These are phyloP conservation scores for Neoboletus brunneissimus DNA, from an alignment of 768 basidiomycete genomes.

Conservation along the genomic window DNA sequence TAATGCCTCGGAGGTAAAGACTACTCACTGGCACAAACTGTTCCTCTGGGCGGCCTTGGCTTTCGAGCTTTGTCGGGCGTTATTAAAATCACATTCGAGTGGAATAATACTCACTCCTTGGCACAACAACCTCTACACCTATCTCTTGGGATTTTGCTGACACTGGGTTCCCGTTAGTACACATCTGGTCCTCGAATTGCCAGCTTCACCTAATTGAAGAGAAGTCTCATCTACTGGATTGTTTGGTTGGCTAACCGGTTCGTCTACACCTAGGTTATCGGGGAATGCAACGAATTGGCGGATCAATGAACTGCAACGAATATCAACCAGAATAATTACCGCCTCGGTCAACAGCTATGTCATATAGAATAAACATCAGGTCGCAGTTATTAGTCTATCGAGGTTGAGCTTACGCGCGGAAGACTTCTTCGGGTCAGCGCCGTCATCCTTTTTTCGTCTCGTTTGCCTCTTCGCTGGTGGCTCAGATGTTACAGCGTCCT, in stretches of 20 bases:
- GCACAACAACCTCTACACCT: background rate
- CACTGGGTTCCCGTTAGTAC: conserved; percentile 3
- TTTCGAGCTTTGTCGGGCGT: conserved; percentile 8
- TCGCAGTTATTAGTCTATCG: background rate
- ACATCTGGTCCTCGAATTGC: background rate
- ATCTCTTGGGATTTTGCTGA: background rate
- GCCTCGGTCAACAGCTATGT: background rate
- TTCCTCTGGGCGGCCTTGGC: background rate
- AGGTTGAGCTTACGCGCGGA: conserved; percentile 13
- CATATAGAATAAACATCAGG: background rate
- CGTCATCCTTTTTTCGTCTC: conserved; percentile 8
- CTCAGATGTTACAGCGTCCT: background rate
- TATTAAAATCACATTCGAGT: background rate
- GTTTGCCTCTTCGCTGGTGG: conserved; percentile 3
- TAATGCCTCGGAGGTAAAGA: conserved; percentile 2
- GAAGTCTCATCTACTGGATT: background rate
- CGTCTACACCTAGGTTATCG: conserved; percentile 4
- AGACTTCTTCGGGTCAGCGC: background rate
- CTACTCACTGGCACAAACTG: conserved; percentile 16
- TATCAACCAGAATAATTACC: conserved; percentile 3
- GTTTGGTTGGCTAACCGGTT: background rate
- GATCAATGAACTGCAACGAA: background rate
- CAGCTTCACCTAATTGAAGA: conserved; percentile 12
- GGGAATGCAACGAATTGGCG: background rate
- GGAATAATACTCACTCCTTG: conserved; percentile 9